Base-by-base conservation (phyloP, 1,284 basidiomycete species). In the Sphaerobolus stellatus region DNA sequence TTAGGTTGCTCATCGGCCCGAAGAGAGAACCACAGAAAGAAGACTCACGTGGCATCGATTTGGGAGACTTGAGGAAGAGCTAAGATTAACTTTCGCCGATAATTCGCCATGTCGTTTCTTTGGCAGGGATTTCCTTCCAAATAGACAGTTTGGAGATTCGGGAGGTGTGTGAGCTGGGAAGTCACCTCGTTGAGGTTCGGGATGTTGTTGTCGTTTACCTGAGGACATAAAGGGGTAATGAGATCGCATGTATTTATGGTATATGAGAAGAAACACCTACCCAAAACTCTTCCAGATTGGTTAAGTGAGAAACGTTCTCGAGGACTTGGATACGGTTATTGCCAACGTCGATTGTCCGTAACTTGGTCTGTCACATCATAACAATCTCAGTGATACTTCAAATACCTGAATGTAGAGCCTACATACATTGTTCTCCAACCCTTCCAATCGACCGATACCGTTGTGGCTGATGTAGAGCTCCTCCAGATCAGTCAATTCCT, bases 401-500 rank as follows among this genome's bases (percentile, higher is more conserved):
- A 36, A 13, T 30, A 53, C 29, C 45, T 48, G 9, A 18, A 1
- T 43, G 13, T 3, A 20, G 25, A 20, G 11, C 40, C 13, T 16
- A 14, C 85, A 61, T 59, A 91, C 92, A 64, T 94, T 94, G 44
- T 86, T 75, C 53, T 92, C 88, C 14, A 99, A 74, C 0, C 94
- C 94, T 68, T 96, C 91, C n/a, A 99, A 70, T 60, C 78, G 78
- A 59, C 83, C 78, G 18, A 99, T 71, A 0, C 96, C 97, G 61
- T 98, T 99, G 67, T 99, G 95, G 49, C 91, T 93, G 44, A 99
- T 77, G 70, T 98, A 98, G 4, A 99, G 73, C 70, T 99, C 92
- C 64, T 97, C 92, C 16, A 99, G 79, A 54, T 79, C 81, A 48
- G 78, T 78, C 5, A 95, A 72, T 8, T 72, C 75, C 40, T 92